Conservation (phyloP, 441 rosid genomes). For the Macaranga tanarius region DNA sequence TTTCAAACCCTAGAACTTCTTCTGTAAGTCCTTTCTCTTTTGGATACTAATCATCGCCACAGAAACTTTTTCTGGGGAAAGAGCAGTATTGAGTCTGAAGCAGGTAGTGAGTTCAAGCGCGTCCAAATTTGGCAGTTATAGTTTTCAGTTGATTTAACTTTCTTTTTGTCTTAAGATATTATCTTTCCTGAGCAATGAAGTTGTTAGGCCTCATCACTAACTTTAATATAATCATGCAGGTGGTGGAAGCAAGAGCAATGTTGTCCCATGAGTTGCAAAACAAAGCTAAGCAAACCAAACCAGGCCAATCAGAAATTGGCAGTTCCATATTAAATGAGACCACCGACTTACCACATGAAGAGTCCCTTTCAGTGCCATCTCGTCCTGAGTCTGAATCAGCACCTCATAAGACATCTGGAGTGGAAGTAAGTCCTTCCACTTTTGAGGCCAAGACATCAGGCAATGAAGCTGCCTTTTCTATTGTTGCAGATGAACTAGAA, state of each 20-base stretch:
- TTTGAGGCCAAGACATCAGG: slow-evolving; percentile 30
- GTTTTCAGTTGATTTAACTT: not conserved
- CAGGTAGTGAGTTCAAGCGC: not conserved
- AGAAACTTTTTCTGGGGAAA: not conserved
- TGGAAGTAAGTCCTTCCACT: slow-evolving; percentile 25
- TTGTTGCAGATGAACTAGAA: slow-evolving; percentile 38
- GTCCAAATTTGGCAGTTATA: not conserved
- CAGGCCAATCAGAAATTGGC: slow-evolving; percentile 33
- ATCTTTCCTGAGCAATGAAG: not conserved
- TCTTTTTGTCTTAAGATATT: not conserved
- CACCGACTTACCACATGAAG: slow-evolving; percentile 28
- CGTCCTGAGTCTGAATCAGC: slow-evolving; percentile 30
- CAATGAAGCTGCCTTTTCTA: slow-evolving; percentile 31
- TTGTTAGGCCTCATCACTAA: slow-evolving; percentile 18
- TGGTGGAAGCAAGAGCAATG: slow-evolving; percentile 71
- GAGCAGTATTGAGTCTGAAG: not conserved
- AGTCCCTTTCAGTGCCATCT: slow-evolving; percentile 43
- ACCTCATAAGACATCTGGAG: slow-evolving; percentile 30
- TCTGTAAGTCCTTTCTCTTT: not conserved
- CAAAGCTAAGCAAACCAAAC: slow-evolving; percentile 35
- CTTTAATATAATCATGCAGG: slow-evolving; percentile 38
- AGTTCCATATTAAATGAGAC: slow-evolving; percentile 17
- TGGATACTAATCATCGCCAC: not conserved
- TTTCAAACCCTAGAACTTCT: not conserved
- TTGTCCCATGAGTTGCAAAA: slow-evolving; percentile 51